Evolutionary conservation across 345 rosid genomes (phyloP), one percentile per base, ranked within the genome.

Genomic region (Populus nigra): DNA sequence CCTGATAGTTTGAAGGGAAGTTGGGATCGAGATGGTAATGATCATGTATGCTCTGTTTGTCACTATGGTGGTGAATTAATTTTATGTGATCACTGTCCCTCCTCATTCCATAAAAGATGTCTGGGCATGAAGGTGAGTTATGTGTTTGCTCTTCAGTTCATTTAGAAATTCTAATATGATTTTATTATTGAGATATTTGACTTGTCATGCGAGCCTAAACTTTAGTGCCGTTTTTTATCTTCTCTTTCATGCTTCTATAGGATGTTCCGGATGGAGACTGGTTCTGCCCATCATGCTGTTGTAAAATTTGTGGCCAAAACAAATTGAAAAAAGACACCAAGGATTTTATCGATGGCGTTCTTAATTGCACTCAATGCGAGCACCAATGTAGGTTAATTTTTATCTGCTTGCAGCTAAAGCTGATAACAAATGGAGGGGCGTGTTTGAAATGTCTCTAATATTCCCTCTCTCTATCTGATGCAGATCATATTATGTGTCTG

Each of bases 261-360:
- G 88, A 81, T 76, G 71, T 92, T 83, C 98, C 97, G 5, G 92
- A 88, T 43, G 98, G 96, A 78, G 91, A 91, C 76, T 95, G 96
- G 97, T 95, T 90, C 81, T 93, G 98, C 77, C 88, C 93, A 55
- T 89, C 94, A 65, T 95, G 99, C 72, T 85, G 96, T 78, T 93
- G 98, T 81, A 74, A 80, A 70, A 81, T 86, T 47, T 93, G 97
- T 83, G 84, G 87, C 71, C 72, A 82, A 72, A 71, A 73, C 71
- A 63, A 83, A 73, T 65, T 82, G 75, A 55, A 85, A 71, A 75
- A 73, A 41, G 85, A 82, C 71, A 43, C 47, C 76, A 82, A 41
- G 71, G 72, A 63, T 76, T 22, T 73, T 61, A 22, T 33, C 72
- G 79, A 79, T 65, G 74, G 57, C 50, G 33, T 82, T 79, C 69